phyloP scores from a whole-genome alignment of 352 stramenopile species.

The Thraustotheca clavata region DNA sequence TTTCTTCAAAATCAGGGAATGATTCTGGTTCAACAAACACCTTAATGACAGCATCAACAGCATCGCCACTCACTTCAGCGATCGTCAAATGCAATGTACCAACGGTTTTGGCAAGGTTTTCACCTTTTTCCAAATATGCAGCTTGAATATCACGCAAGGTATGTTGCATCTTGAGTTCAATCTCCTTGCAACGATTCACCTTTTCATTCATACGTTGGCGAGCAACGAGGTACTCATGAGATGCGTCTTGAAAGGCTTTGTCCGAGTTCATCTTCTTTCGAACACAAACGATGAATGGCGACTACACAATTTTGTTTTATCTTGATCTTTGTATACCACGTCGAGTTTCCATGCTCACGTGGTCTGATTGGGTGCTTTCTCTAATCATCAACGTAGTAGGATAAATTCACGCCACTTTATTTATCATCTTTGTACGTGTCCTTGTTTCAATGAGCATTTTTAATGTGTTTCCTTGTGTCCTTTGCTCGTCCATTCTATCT shows the following conservation, averaged over 20 bases:
- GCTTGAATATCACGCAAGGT: conserved; percentile 63
- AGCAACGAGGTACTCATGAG: conserved; percentile 68
- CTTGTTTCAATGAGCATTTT: too few species aligned
- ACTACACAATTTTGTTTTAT: background rate
- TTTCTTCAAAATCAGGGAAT: conserved; percentile 31
- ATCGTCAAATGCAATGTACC: conserved; percentile 59
- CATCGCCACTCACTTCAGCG: conserved; percentile 43
- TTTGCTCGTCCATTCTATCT: too few species aligned
- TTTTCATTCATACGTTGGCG: conserved; percentile 74
- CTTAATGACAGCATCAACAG: conserved; percentile 46
- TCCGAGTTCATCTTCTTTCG: conserved; percentile 11
- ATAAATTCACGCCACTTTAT: too few species aligned
- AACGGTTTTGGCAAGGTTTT: conserved; percentile 47
- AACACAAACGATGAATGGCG: conserved; percentile 22
- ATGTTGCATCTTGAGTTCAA: conserved; percentile 62
- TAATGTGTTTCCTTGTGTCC: too few species aligned
- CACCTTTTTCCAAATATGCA: conserved; percentile 31
- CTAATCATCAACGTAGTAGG: too few species aligned
- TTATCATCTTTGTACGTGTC: too few species aligned
- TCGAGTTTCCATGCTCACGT: too few species aligned
- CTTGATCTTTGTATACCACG: background rate
- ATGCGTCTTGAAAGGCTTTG: conserved; percentile 48
- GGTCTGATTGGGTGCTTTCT: too few species aligned
- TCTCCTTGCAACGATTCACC: conserved; percentile 62
- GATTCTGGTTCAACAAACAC: conserved; percentile 67